Evolutionary conservation across 129 eudicot species (phyloP).

Genomic region (Ambrosia artemisiifolia): DNA sequence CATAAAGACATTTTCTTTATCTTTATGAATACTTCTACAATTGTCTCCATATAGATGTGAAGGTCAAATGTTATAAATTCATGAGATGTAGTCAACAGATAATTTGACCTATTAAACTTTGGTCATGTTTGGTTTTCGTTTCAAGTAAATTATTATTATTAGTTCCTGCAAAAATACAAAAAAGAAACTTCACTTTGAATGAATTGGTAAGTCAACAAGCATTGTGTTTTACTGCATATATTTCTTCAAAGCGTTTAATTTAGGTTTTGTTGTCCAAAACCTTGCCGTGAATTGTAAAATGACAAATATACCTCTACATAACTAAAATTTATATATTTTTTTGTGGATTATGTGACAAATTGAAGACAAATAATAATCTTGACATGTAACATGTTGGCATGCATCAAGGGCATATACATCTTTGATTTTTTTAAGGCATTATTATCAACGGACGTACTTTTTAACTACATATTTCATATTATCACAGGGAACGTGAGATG

Average conservation of each 20-base stretch:
- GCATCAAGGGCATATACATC: too few species aligned
- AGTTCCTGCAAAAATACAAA: not conserved
- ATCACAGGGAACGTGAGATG: conserved; percentile 80
- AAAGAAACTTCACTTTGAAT: not conserved
- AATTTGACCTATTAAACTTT: not conserved
- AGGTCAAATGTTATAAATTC: not conserved
- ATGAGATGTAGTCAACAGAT: not conserved
- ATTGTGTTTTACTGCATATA: not conserved
- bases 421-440: too few species aligned
- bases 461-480: not conserved
- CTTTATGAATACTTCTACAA: not conserved
- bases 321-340: not conserved
- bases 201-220: not conserved
- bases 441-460: too few species aligned
- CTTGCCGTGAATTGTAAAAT: not conserved
- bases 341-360: too few species aligned
- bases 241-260: too few species aligned
- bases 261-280: not conserved
- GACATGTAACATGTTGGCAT: too few species aligned
- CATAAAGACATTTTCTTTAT: not conserved
- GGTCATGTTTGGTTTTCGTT: not conserved
- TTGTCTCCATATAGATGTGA: not conserved
- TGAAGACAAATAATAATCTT: too few species aligned
- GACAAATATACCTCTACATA: not conserved
- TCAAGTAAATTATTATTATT: not conserved